Evolutionary conservation across 2,329 filamentous ascomycete genomes (phyloP), one percentile per base, ranked within the genome.

Genomic region (Fusarium protoensiforme): DNA sequence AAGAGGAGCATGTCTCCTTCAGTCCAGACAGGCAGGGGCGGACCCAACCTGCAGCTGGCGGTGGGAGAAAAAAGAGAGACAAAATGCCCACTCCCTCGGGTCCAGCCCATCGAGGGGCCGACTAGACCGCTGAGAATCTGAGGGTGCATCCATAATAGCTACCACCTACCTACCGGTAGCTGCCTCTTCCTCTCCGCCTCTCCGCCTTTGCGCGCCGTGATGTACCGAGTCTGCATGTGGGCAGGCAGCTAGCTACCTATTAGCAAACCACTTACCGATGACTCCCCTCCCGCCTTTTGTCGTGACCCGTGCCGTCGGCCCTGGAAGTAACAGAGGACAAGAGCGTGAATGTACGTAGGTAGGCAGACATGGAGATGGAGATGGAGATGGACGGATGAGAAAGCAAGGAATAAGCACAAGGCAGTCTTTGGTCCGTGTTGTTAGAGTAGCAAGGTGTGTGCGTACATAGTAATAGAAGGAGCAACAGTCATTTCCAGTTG

Each of bases 181-280:
- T 36, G 29, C 24, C 33, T 43, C 56, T 60, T 27, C 16, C 61
- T 71, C 56, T 72, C 68, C 56, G 36, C 57, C 61, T 70, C 68
- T 74, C 72, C 72, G 68, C 72, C 65, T 64, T 74, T 72, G 65
- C 48, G 62, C 62, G 48, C 67, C 67, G 58, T 56, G 29, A 74
- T 74, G 64, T 71, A 73, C 72, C 71, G 65, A 69, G 58, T 74
- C 54, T 73, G 71, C 67, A 72, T 74, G 29, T 24, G 20, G 31
- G 51, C 16, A 38, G 18, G 39, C 48, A 39, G 48, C 11, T 33
- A 35, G 51, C 51, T 57, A 29, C 18, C 46, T 14, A 53, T 61
- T 51, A 35, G 54, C 35, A 64, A 54, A 33, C 56, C 43, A 38
- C 33, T 27, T 53, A 38, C 67, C 43, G 33, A 61, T 56, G 48